Base-by-base conservation (phyloP, 768 basidiomycete species). In the Panaeolus papilionaceus region DNA sequence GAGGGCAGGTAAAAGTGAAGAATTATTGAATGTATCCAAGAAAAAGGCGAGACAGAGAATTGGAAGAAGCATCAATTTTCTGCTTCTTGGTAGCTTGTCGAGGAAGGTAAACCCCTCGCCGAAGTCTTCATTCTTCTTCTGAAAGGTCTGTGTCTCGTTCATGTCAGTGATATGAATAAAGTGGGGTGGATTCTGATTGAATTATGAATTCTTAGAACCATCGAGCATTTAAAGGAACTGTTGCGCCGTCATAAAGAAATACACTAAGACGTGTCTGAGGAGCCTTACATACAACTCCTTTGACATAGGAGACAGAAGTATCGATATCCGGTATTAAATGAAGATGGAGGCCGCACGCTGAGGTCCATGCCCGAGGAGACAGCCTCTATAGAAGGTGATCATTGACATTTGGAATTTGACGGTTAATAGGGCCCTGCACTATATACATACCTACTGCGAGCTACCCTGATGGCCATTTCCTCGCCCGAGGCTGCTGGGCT, bases 1-100 rank as follows among this genome's bases (percentile, higher is more conserved):
- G 61, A 84, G 77, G 11, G 79, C 81, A 9, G 81, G 73, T 51
- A 82, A 78, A 26, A 82, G 74, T 33, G 81, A 75, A 14, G 81
- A 78, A 67, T 80, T 82, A 68, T 79, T 81, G 73, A 85, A 81
- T 12, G 79, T 71, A 40, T 85, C 85, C 63, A 84, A 71, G 68
- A 82, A 84, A 54, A 81, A 78, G 11, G 83, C 79, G 16, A 79
- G 73, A 67, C 82, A 84, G 44, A 84, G 79, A 14, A 82, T 66
- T 8, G 70, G 40, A 2, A 85, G 73, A 11, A 85, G 62, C 2
- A 65, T 26, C 20, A 67, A 37, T 51, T 71, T 71, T 51, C 66
- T 45, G 14, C 61, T 49, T 33, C 61, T 64, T 23, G 69, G 63
- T 28, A 69, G 49, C 39, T 69, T 38, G 63, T 69, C 64, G 58